Evolutionary conservation across 169 alveolate genomes (phyloP).

Genomic region (Cystoisospora suis): DNA sequence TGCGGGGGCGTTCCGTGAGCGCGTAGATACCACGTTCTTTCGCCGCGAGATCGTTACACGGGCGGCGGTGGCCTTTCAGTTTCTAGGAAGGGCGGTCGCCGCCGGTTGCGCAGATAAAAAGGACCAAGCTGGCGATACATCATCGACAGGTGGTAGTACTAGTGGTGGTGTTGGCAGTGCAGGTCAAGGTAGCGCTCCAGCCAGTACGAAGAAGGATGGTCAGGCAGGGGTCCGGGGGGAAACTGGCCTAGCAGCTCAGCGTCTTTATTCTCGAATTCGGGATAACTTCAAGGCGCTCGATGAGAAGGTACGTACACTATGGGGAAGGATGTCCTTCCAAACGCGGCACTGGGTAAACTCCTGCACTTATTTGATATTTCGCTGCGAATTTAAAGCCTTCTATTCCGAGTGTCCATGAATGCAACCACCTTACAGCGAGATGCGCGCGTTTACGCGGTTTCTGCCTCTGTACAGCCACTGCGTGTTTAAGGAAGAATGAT

Average conservation of each 20-base stretch:
- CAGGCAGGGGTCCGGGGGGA: not conserved
- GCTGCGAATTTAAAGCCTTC: too few species aligned
- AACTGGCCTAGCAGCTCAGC: slow-evolving; percentile 13
- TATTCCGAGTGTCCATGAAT: too few species aligned
- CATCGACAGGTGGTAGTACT: not conserved
- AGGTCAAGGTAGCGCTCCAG: too few species aligned
- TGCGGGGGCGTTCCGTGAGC: slow-evolving; percentile 25
- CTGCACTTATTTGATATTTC: too few species aligned
- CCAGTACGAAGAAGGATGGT: not conserved
- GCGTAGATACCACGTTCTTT: not conserved
- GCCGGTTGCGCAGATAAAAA: not conserved
- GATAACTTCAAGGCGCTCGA: not conserved
- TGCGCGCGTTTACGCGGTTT: too few species aligned
- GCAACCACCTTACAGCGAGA: too few species aligned
- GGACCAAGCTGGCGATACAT: not conserved
- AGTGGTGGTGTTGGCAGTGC: not conserved
- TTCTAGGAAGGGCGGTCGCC: not conserved
- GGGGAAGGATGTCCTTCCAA: too few species aligned
- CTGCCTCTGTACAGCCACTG: too few species aligned
- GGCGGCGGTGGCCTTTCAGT: slow-evolving; percentile 9
- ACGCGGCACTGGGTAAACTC: too few species aligned
- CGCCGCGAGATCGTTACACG: not conserved
- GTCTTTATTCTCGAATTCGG: not conserved
- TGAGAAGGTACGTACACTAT: not conserved
- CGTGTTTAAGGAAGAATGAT: too few species aligned